Conservation (phyloP, 495 filamentous ascomycete species). For the Usnea hakonensis region DNA sequence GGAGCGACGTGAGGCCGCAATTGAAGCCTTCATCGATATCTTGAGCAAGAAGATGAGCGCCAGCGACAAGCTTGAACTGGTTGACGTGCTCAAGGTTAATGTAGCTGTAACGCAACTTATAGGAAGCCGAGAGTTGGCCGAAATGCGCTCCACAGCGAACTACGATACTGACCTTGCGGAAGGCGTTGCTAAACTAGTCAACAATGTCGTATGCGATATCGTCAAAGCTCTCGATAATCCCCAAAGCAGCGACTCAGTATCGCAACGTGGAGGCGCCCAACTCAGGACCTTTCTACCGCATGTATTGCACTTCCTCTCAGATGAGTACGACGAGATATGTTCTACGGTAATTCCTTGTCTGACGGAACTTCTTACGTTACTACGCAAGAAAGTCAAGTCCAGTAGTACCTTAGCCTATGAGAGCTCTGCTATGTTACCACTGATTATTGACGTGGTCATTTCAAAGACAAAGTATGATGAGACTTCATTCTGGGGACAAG, state of each 20-base stretch:
- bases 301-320: slow-evolving; percentile 85
- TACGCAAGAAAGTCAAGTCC: slow-evolving; percentile 65
- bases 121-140: slow-evolving; percentile 66
- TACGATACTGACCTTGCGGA: slow-evolving; percentile 96
- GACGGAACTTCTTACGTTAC: slow-evolving; percentile 78
- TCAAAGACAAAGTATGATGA: slow-evolving; percentile 95
- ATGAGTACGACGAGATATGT: slow-evolving; percentile 97
- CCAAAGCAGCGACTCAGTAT: slow-evolving; percentile 15
- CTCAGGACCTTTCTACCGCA: slow-evolving; percentile 75
- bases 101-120: slow-evolving; percentile 76
- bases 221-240: slow-evolving; percentile 61
- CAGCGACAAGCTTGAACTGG: slow-evolving; percentile 86
- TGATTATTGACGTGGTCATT: slow-evolving; percentile 84
- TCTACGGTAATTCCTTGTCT: slow-evolving; percentile 87
- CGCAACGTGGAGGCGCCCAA: slow-evolving; percentile 32
- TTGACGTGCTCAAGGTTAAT: slow-evolving; percentile 76
- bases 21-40: slow-evolving; percentile 90
- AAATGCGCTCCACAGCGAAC: slow-evolving; percentile 65
- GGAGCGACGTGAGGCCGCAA: slow-evolving; percentile 73
- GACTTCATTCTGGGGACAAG: slow-evolving; percentile 85
- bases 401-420: slow-evolving; percentile 53
- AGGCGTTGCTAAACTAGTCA: slow-evolving; percentile 90
- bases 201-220: slow-evolving; percentile 77
- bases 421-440: slow-evolving; percentile 70
- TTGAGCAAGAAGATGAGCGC: slow-evolving; percentile 96